Evolutionary conservation across 768 basidiomycete genomes (phyloP), one percentile per base, ranked within the genome.

Genomic region (Macrolepiota fuliginosa): DNA sequence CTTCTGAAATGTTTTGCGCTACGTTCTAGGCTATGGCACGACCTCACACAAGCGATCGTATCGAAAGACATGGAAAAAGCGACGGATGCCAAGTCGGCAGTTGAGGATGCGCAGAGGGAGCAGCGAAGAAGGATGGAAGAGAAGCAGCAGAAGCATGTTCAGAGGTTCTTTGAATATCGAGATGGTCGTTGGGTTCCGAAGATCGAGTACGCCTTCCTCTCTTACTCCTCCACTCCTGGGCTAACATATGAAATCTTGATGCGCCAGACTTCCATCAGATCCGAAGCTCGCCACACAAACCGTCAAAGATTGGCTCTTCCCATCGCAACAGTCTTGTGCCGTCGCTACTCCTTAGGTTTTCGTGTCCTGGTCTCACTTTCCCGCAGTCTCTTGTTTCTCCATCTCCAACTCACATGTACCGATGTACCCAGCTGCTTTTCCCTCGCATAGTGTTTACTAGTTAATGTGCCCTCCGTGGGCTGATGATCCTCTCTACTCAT

Each of bases 51-150:
- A 17, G 97, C 96, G 19, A 98, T 99, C 73, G 71, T 81, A 32
- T 79, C 79, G 35, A 92, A 90, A 69, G 94, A 99, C 72, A 96
- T 98, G 94, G 93, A 96, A 67, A 88, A 85, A 11, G 97, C 97
- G 24, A 97, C 95, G 3, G 84, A 83, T 27, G 92, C 94, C 52
- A 99, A 99, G 80, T 84, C 85, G 2, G 81, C 82, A 12, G 92
- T 99, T 0, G 97, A 99, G 76, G 94, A 96, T 65, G 87, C 87
- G 25, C 96, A 98, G 75, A 82, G 97, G 52, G 94, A 97, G 67
- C 73, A 83, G 58, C 86, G 92, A 40, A 85, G 81, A 69, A 76
- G 77, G 71, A 80, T 90, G 63, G 95, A 96, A 62, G 91, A 90
- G 68, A 83, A 72, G 19, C 92, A 91, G 4, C 79, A 84, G 65